Evolutionary conservation across 2,329 filamentous ascomycete species (phyloP), one percentile per base, ranked within the genome.

Genomic region (Colletotrichum navitas): DNA sequence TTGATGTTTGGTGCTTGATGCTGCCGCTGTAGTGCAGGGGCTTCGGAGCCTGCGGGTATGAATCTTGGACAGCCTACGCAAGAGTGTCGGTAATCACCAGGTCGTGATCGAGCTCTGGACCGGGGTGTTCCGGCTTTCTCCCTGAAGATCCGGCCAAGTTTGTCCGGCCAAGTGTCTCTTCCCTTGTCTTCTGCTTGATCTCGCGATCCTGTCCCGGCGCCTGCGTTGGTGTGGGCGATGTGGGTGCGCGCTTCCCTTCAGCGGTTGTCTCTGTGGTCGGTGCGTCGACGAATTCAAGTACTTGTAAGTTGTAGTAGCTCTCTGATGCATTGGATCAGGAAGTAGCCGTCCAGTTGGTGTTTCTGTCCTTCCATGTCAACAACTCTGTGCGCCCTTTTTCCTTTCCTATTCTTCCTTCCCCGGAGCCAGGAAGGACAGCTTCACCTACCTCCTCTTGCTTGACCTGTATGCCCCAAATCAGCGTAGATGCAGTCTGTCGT

Each of bases 361-460:
- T 47, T 62, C 68, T 71, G 43, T 32, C 8, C 18, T 39, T 52
- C 60, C 58, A 3, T 54, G 64, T 71, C 68, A 71, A 63, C 64
- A 71, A 63, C 58, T 55, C 21, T 26, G 18, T 21, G 7, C 54
- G n/a, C 26, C 36, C 36, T 26, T 52, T 4, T 16, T 12, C 10
- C n/a, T 24, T 18, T 62, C 5, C 39, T 41, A 32, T 34, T 12
- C 36, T 39, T 29, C 14, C 14, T 47, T 21, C 5, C 47, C 56
- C 61, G n/a, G 10, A 24, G 43, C 24, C 32, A 41, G 2, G 4
- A 55, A 16, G 61, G 47, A 14, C 49, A 62, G 29, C 26, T 54
- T 24, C 24, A 71, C 68, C 21, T 71, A 71, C 68, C 68, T 71
- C 51, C 58, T 68, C 68, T 71, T 71, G 47, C 65, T 63, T 68